Conservation (phyloP, 2,329 filamentous ascomycete species). For the Penicillium decumbens region DNA sequence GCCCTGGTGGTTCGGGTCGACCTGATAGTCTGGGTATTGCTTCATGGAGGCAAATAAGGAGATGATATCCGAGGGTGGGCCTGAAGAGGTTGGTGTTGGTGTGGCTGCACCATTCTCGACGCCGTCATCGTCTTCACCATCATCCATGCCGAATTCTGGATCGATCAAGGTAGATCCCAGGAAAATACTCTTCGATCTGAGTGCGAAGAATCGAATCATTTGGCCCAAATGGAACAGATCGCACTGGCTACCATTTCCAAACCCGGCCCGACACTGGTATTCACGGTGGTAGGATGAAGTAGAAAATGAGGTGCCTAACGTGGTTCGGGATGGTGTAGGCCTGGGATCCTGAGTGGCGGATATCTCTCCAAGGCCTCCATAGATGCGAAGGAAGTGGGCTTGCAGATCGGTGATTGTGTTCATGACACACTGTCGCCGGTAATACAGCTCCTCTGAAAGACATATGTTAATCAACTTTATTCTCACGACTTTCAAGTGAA, state of each 20-base stretch:
- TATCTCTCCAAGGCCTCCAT: slow-evolving; percentile 34
- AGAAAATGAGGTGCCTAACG: slow-evolving; percentile 12
- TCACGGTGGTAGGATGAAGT: slow-evolving; percentile 22
- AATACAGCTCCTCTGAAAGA: slow-evolving; percentile 41
- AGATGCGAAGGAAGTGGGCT: slow-evolving; percentile 40
- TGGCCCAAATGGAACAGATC: slow-evolving; percentile 45
- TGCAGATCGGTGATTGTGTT: slow-evolving; percentile 43
- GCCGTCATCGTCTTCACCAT: neutral
- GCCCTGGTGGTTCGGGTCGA: slow-evolving; percentile 40
- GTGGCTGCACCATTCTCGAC: neutral
- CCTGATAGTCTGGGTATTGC: slow-evolving; percentile 42
- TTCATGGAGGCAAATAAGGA: slow-evolving; percentile 37
- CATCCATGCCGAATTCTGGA: slow-evolving; percentile 27
- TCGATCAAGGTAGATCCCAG: slow-evolving; percentile 40
- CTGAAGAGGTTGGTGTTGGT: neutral
- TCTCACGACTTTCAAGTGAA: neutral
- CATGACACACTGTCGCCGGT: slow-evolving; percentile 39
- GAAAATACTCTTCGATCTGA: slow-evolving; percentile 40
- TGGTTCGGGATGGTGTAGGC: slow-evolving; percentile 4
- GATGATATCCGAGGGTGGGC: slow-evolving; percentile 28
- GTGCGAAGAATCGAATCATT: slow-evolving; percentile 42
- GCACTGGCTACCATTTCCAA: slow-evolving; percentile 41
- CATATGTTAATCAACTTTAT: slow-evolving; percentile 2
- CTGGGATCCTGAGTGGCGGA: slow-evolving; percentile 11
- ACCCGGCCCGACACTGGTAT: slow-evolving; percentile 41